Base-by-base conservation (phyloP, 108 stramenopile species). In the Chaetoceros tenuissimus region DNA sequence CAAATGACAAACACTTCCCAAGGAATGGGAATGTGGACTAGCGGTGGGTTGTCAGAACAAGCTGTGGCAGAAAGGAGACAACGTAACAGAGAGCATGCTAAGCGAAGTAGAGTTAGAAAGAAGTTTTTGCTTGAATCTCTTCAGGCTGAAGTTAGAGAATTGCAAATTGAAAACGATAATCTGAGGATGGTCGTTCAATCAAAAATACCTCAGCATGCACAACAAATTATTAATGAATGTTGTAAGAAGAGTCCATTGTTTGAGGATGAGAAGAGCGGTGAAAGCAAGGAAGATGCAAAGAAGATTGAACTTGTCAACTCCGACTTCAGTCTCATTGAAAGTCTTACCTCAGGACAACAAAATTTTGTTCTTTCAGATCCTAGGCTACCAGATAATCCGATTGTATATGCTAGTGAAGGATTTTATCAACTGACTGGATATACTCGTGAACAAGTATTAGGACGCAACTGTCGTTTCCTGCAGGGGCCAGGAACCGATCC, bases 391-490 rank as follows among this genome's bases (percentile, higher is more conserved):
- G 97, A 98, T 63, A 98, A 97, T 67, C 97, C 95, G 3, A 92
- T 96, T 52, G 95, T 94, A 18, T 96, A 83, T 74, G 95, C 89
- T 19, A 82, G 78, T 55, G 77, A 74, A 47, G 89, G 89, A 28
- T 98, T 98, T 74, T 91, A 94, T 60, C 66, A 74, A 43, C 69
- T 99, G 28, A 97, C 99, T 13, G 99, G 99, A 21, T 99, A 98
- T 73, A 77, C 89, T 27, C 78, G 63, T 45, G 76, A 84, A 30
- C 89, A 98, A 61, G 90, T 98, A 13, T 72, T 99, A 17, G 97
- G 97, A n/a, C 80, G 94, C 24, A 99, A 99, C 70, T 99, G 97
- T 72, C 84, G 97, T 28, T 97, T 99, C 64, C 69, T 97, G 17
- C 96, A 97, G 71, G 96, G 96, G 5, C 80, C 87, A 19, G 85